Evolutionary conservation across 176 grass and related monocot genomes (phyloP).

Genomic region (Oryza officinalis): DNA sequence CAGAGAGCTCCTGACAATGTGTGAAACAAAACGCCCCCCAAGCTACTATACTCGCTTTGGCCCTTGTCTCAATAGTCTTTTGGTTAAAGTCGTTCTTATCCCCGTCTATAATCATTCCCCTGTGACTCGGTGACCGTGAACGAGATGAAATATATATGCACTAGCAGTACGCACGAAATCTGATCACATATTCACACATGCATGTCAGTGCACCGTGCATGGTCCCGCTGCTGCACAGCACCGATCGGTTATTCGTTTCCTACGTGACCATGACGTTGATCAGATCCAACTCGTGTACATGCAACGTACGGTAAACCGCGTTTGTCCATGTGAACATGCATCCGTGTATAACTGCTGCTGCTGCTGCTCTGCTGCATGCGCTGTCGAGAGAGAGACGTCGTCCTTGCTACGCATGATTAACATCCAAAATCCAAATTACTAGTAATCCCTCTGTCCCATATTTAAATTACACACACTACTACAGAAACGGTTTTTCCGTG

Average conservation of each 20-base stretch:
- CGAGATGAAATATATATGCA: neutral
- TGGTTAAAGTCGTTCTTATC: conserved; percentile 28
- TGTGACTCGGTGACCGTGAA: neutral
- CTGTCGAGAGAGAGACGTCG: neutral
- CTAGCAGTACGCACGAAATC: neutral
- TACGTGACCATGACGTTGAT: conserved; percentile 4
- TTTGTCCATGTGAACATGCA: conserved; percentile 29
- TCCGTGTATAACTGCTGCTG: neutral
- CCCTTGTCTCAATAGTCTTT: no score
- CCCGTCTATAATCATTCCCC: conserved; percentile 27
- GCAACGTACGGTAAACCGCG: neutral
- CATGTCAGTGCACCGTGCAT: neutral
- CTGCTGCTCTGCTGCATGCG: no score
- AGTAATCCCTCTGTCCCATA: no score
- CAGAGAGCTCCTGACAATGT: neutral
- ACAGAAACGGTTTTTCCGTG: no score
- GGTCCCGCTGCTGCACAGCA: neutral
- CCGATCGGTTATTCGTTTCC: neutral
- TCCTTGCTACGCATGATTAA: neutral
- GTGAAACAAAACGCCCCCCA: no score
- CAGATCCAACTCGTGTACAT: neutral
- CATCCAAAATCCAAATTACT: neutral
- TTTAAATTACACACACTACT: no score
- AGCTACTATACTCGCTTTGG: no score
- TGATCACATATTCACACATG: neutral